Percentiles rank a stretch among this genome's conserved stretches.
These are phyloP conservation scores for Juglanconis juglandina DNA, from an alignment of 2,329 filamentous ascomycete genomes.

Conservation along the genomic window DNA sequence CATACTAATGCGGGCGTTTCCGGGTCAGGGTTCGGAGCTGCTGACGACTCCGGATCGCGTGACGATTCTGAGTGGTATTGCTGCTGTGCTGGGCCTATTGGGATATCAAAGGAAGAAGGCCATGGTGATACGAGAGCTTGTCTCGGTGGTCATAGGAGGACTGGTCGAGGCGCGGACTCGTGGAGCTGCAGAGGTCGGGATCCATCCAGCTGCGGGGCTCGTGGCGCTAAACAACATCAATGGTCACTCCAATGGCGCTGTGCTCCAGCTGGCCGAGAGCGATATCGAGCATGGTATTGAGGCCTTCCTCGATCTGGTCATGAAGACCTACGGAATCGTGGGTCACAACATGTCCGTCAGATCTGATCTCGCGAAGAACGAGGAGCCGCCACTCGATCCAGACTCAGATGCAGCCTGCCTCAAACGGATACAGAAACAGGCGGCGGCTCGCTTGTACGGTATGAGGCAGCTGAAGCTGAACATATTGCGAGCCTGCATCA, in stretches of 20 bases:
- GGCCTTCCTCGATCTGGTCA: constrained; percentile 57
- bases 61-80: constrained; percentile 79
- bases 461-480: constrained; percentile 79
- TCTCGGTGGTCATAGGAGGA: constrained; percentile 77
- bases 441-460: constrained; percentile 65
- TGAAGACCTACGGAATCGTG: constrained; percentile 63
- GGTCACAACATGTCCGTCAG: constrained; percentile 38
- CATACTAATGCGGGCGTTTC: constrained; percentile 67
- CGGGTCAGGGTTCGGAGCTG: constrained; percentile 60
- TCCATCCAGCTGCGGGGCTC: constrained; percentile 87
- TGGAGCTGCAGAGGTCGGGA: constrained; percentile 91
- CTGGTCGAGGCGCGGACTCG: constrained; percentile 87
- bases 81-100: constrained; percentile 75
- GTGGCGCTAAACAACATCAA: constrained; percentile 63
- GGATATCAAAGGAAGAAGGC: constrained; percentile 86
- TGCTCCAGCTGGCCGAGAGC: constrained; percentile 59
- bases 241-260: constrained; percentile 48
- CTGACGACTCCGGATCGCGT: constrained; percentile 73
- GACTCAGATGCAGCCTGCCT: constrained; percentile 53
- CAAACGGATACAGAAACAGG: constrained; percentile 57
- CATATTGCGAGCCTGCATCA: constrained; percentile 83
- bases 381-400: constrained; percentile 22
- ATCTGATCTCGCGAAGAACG: constrained; percentile 22
- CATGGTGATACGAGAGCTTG: constrained; percentile 80
- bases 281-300: constrained; percentile 67